A percentile compares a stretch with the other conserved stretches of the same genome.
Conservation (phyloP, 2,329 filamentous ascomycete species). For the Ophiostoma himal-ulmi region DNA sequence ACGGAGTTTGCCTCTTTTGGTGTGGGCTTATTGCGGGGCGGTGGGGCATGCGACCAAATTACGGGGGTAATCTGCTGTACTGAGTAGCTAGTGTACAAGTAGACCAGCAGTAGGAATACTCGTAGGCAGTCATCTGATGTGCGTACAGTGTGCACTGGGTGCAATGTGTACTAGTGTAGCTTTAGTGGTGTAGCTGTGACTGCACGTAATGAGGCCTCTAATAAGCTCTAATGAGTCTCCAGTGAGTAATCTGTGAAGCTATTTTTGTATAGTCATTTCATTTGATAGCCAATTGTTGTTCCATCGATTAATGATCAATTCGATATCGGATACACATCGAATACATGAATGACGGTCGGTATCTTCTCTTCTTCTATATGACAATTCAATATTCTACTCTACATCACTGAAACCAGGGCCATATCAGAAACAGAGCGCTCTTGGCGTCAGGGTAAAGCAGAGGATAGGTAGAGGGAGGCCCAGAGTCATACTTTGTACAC, state of each 20-base stretch:
- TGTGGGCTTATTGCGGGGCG: not conserved
- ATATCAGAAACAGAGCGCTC: not conserved
- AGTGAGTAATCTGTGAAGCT: not conserved
- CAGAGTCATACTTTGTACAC: not conserved
- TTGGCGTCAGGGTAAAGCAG: not conserved
- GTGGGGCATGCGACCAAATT: too few species aligned
- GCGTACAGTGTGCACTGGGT: not conserved
- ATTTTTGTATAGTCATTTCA: not conserved
- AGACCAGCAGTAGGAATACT: not conserved
- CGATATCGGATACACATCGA: too few species aligned
- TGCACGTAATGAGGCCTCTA: not conserved
- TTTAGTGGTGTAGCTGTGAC: not conserved
- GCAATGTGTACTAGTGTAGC: too few species aligned
- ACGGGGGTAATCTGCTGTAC: too few species aligned
- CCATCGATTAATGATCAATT: too few species aligned
- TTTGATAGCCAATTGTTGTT: not conserved
- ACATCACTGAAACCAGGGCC: not conserved
- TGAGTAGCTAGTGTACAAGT: not conserved
- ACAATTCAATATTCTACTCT: not conserved
- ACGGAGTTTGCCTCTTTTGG: conserved; percentile 1
- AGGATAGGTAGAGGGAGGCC: too few species aligned
- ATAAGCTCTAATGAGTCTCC: not conserved
- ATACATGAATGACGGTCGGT: too few species aligned
- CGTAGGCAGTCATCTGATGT: not conserved
- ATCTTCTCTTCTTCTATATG: not conserved